Base-by-base conservation (phyloP, 2,329 filamentous ascomycete genomes). In the Teratosphaeria destructans region DNA sequence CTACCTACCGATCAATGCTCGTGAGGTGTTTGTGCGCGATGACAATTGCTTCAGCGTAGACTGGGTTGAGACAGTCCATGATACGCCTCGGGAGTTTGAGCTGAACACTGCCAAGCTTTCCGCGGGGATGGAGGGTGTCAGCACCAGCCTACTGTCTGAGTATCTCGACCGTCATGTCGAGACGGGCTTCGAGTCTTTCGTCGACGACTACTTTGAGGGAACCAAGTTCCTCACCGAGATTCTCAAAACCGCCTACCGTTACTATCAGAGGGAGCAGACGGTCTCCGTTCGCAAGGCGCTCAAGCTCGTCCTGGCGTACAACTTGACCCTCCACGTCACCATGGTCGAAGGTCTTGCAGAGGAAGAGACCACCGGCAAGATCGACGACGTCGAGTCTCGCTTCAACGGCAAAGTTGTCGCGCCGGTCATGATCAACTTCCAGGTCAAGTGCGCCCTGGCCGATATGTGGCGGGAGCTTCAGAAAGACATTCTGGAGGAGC, bases 381-480 rank as follows among this genome's bases (percentile, higher is more conserved):
- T 97, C 64, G 85, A 93, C 57, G 89, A 94, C 69, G 85, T 89
- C 69, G 84, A 87, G 58, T 95, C 90, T 65, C 94, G 90, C 73
- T 96, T 88, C 80, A 87, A 83, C 68, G 92, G 92, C 70, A 93
- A 93, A 79, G 92, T 88, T 39, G 86, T 96, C 63, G 93, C 93
- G 16, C 93, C 93, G 12, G 92, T 96, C 72, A 95, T 97, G 92
- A 95, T 97, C 83, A 97, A 96, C 81, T 96, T 96, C 84, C 90
- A 96, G 79, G 91, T 97, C 80, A 97, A 97, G 83, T 94, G 89
- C 70, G 92, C 92, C 58, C 86, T 97, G 77, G 93, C 92, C 65
- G 91, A 95, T 70, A 95, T 96, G 90, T 97, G 93, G 93, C 91
- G 93, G 65, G 92, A 96, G 75, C 81, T 97, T 60, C 92, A 96